These are phyloP conservation scores for Populus hybrid DNA, from an alignment of 441 rosid genomes.

Conservation along the genomic window DNA sequence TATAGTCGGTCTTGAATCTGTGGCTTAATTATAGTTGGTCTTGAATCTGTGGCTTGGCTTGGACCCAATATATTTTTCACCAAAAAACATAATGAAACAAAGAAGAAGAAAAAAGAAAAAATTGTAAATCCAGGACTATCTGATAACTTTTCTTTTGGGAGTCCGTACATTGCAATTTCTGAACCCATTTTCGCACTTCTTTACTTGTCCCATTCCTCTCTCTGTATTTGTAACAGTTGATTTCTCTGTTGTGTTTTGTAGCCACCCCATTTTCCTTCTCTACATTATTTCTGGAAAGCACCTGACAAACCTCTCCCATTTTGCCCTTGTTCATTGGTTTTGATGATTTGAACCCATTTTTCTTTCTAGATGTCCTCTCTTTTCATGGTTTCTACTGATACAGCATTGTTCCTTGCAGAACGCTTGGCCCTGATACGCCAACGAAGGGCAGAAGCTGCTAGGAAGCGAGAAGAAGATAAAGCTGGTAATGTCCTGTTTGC, in stretches of 20 bases:
- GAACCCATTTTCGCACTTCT: neutral
- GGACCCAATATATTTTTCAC: neutral
- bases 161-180: neutral
- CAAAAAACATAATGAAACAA: neutral
- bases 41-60: no score
- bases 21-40: neutral
- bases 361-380: neutral
- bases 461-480: slow-evolving; percentile 76
- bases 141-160: no score
- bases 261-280: neutral
- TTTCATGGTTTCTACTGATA: neutral
- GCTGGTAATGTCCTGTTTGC: slow-evolving; percentile 41
- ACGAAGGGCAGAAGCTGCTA: slow-evolving; percentile 80
- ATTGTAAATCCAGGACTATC: no score
- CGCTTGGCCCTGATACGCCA: slow-evolving; percentile 75
- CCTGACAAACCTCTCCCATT: no score
- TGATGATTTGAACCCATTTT: neutral
- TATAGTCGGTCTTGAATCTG: no score
- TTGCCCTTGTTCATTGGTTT: neutral
- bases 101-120: no score
- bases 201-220: neutral
- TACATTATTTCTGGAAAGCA: no score
- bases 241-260: neutral
- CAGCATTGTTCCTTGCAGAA: slow-evolving; percentile 32
- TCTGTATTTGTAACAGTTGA: no score